Evolutionary conservation across 441 rosid species (phyloP).

Genomic region (Syzygium malaccense): DNA sequence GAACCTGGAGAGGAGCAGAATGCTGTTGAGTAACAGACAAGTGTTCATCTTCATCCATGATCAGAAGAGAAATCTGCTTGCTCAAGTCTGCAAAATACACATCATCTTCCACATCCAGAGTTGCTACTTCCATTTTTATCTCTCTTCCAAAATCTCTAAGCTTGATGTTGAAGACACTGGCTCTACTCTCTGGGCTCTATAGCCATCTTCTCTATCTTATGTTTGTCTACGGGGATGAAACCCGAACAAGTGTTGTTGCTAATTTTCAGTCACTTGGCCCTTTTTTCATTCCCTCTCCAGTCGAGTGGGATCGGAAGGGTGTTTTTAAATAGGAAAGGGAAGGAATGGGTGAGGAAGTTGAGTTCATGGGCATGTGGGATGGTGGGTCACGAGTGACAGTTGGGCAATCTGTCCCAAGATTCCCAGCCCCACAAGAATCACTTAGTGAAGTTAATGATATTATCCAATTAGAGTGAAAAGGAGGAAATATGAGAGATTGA

Average conservation of each 20-base stretch:
- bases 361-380: slow-evolving; percentile 44
- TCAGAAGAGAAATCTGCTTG: slow-evolving; percentile 84
- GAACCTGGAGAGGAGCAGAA: slow-evolving; percentile 64
- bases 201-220: not conserved
- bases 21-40: slow-evolving; percentile 31
- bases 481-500: slow-evolving; percentile 14
- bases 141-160: not conserved
- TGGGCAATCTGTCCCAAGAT: slow-evolving; percentile 16
- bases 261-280: not conserved
- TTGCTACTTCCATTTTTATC: slow-evolving; percentile 25
- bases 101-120: slow-evolving; percentile 83
- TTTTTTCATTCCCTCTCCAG: slow-evolving; percentile 2
- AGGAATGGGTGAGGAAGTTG: slow-evolving; percentile 4
- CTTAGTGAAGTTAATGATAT: slow-evolving; percentile 40
- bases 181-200: not conserved
- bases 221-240: not conserved
- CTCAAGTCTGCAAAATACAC: slow-evolving; percentile 78
- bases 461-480: slow-evolving; percentile 33
- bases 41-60: slow-evolving; percentile 80
- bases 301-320: slow-evolving; percentile 15
- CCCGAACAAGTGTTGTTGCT: not conserved
- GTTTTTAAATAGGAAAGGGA: slow-evolving; percentile 23
- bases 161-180: not conserved
- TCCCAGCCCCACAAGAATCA: slow-evolving; percentile 44
- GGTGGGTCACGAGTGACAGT: slow-evolving; percentile 47